A percentile compares a stretch with the other conserved stretches of the same genome.
Evolutionary conservation across 441 rosid genomes (phyloP).

Genomic region (Erysimum cheiri): DNA sequence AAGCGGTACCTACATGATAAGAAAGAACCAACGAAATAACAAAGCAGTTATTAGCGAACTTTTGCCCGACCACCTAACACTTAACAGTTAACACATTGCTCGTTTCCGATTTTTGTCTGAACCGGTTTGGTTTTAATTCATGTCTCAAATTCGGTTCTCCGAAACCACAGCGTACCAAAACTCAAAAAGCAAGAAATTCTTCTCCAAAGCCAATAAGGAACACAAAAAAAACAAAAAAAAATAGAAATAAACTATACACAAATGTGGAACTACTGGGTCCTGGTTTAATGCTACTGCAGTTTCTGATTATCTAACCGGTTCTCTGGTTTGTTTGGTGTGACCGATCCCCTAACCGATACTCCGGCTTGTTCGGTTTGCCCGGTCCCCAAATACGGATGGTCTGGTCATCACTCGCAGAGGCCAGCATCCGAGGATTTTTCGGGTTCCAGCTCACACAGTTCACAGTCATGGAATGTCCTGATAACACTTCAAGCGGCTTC

Average conservation of each 20-base stretch:
- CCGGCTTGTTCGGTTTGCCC: slow-evolving; percentile 39
- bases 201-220: slow-evolving; percentile 11
- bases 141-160: slow-evolving; percentile 24
- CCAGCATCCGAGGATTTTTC: slow-evolving; percentile 73
- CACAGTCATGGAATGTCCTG: slow-evolving; percentile 81
- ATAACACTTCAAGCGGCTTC: slow-evolving; percentile 69
- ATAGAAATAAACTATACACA: slow-evolving; percentile 8
- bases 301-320: slow-evolving; percentile 29
- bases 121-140: slow-evolving; percentile 26
- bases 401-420: slow-evolving; percentile 90
- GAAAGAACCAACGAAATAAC: background rate
- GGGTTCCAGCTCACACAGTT: slow-evolving; percentile 94
- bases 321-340: slow-evolving; percentile 35
- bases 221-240: background rate
- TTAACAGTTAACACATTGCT: background rate
- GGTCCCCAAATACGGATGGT: slow-evolving; percentile 91
- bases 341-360: background rate
- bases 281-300: slow-evolving; percentile 12
- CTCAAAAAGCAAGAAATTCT: slow-evolving; percentile 19
- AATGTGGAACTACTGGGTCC: slow-evolving; percentile 19
- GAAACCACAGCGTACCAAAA: slow-evolving; percentile 26
- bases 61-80: background rate
- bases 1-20: background rate
- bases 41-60: background rate
- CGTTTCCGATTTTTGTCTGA: background rate